Base-by-base conservation (phyloP, 768 basidiomycete species). In the Heimioporus sp. region DNA sequence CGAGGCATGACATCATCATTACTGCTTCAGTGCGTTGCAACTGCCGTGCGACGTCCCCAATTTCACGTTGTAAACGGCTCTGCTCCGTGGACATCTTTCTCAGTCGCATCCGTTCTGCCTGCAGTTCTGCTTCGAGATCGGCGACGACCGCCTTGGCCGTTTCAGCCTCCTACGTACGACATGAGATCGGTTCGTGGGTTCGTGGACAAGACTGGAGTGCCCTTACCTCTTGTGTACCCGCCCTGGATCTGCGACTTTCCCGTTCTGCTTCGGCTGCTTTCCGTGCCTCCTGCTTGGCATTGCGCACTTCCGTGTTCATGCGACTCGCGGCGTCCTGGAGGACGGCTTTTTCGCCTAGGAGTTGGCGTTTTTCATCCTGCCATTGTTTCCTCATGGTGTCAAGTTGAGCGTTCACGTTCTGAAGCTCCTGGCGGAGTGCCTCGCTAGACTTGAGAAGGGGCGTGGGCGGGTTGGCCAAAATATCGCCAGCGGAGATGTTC, bases 1-100 rank as follows among this genome's bases (percentile, higher is more conserved):
- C 21, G n/a, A 48, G 35, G 13, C 38, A 17, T 17, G 28, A 28
- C 20, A n/a, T 28, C 40, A n/a, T 8, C 3, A 63, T 63, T 62
- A 87, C 89, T 38, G 80, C 77, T 73, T 91, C 87, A 12, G 86
- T 86, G 24, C 87, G 78, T 54, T 81, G 79, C 58, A 92, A 65
- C 55, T 92, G 81, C 13, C 76, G 71, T 28, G 82, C 58, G 44
- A 92, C 75, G 10, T 80, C 77, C 46, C 82, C 79, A 61, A 83
- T 86, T 58, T 91, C 86, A 21, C 83, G 78, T 46, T 83, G 79
- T 19, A 81, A 73, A 5, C 76, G 77, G 12, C 75, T 72, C 58
- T 90, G 86, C 64, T 92, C 86, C 0, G 79, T 75, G 0, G 79
- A 75, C 61, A 92, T 72, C 9, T 76, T 71, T 52, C 88, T 72